Evolutionary conservation across 129 eudicot species (phyloP), one percentile per base, ranked within the genome.

Genomic region (Dittrichia graveolens): DNA sequence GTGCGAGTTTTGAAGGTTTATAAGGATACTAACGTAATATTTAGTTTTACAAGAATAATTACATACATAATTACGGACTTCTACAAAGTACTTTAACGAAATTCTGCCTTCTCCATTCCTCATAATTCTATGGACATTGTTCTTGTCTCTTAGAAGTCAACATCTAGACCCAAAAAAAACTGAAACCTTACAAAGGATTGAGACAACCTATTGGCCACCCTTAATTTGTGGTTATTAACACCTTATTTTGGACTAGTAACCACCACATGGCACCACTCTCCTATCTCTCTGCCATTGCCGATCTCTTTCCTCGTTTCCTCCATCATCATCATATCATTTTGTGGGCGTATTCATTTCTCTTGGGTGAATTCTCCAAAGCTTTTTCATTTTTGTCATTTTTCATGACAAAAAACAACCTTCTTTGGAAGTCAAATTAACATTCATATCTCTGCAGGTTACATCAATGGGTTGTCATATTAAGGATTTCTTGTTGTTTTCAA

Each of bases 141-240:
- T 63, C 24, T 79, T 34, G 69, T 58, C 69, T 74, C 50, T 49
- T n/a, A 58, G 67, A 15, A 67, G 61, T 49, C 76, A 75, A 74
- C 43, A 12, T 59, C 65, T 50, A 40, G 60, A 78, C 69, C 75
- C 78, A 65, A 65, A 80, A 68, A 62, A 70, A 55, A 53, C 8
- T 45, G 65, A 70, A 78, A 63, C 15, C 50, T 34, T 69, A 38
- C 61, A 75, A 69, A 77, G 47, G 45, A 78, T 70, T 70, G 8
- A 61, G 77, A 78, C 72, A 78, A 61, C 18, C 52, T 54, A 55
- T 52, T 68, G 80, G 84, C 80, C 48, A 68, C 47, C 80, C 84
- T 62, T 34, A 74, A 68, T 67, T 80, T 80, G 67, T 61, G 80
- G 84, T 53, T 58, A 8, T 24, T 54, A 63, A 53, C 47, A 63